phyloP scores from a whole-genome alignment of 768 basidiomycete genomes.

The Collybia mongolica region DNA sequence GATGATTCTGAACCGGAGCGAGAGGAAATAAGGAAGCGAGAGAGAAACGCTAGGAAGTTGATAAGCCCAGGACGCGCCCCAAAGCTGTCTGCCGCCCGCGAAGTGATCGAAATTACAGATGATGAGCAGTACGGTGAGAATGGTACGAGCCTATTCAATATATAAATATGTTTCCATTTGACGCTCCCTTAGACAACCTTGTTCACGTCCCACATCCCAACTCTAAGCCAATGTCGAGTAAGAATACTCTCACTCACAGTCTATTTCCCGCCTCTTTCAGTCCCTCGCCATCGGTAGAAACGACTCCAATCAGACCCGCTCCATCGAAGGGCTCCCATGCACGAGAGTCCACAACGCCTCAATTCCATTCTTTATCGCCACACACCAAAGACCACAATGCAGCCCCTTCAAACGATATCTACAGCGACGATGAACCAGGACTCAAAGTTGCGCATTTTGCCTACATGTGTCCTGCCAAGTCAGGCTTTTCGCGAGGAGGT shows the following conservation, averaged over 20 bases:
- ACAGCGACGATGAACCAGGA: constrained; percentile 22
- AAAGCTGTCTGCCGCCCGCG: background rate
- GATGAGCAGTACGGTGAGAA: constrained; percentile 10
- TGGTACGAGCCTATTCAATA: background rate
- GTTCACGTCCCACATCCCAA: background rate
- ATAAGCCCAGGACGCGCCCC: background rate
- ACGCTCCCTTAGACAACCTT: background rate
- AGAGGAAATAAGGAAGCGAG: constrained; percentile 31
- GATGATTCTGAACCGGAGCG: constrained; percentile 77
- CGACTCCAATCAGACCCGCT: no score
- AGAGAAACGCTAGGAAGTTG: constrained; percentile 10
- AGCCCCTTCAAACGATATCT: constrained; percentile 2
- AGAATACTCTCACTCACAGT: no score
- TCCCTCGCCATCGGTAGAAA: no score
- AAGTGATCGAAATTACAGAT: constrained; percentile 22
- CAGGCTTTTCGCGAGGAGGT: constrained; percentile 8
- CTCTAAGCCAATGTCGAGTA: no score
- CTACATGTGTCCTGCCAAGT: constrained; percentile 18
- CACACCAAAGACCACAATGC: no score
- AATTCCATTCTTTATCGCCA: no score
- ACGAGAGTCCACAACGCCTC: no score
- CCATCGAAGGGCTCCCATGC: no score
- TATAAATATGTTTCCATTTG: constrained; percentile 8
- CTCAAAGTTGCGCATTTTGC: constrained; percentile 40
- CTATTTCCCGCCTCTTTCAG: no score